These are phyloP conservation scores for Hyphopichia pseudoburtonii DNA, from an alignment of 1,139 yeast species.

Conservation along the genomic window DNA sequence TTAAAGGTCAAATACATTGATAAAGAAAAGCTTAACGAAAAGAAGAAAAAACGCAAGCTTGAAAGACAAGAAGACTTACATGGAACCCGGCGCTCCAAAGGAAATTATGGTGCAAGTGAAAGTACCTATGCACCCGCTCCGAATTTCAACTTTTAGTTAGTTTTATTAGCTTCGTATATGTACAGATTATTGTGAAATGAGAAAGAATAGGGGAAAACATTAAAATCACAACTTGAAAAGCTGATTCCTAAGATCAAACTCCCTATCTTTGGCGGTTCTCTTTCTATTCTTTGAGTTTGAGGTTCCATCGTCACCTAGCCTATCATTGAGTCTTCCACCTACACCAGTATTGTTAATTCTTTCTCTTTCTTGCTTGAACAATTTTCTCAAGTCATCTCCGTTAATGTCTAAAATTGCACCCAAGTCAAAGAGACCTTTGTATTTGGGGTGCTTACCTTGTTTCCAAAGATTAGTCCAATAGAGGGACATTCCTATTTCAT, in stretches of 20 bases:
- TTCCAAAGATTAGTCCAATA: conserved; percentile 71
- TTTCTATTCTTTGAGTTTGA: conserved; percentile 35
- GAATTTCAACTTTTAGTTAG: conserved; percentile 28
- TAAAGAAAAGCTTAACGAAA: conserved; percentile 12
- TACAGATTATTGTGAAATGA: too few species aligned
- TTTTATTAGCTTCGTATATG: too few species aligned
- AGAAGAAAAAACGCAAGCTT: conserved; percentile 14
- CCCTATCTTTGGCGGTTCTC: conserved; percentile 49
- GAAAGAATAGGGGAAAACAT: background rate
- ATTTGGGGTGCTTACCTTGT: conserved; percentile 47
- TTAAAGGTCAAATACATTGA: conserved; percentile 19
- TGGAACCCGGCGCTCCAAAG: conserved; percentile 11
- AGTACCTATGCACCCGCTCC: conserved; percentile 30
- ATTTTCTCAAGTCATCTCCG: conserved; percentile 22
- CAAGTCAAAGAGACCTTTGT: conserved; percentile 38
- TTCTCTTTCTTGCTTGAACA: conserved; percentile 30
- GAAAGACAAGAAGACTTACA: conserved; percentile 7
- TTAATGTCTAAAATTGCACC: conserved; percentile 33
- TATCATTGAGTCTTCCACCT: conserved; percentile 25
- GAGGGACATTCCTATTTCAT: conserved; percentile 63
- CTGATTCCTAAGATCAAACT: conserved; percentile 39
- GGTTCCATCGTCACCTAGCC: conserved; percentile 45
- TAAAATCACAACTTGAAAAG: conserved; percentile 33
- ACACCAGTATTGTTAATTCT: conserved; percentile 31
- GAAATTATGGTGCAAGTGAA: conserved; percentile 29